Conservation (phyloP, 1,284 basidiomycete species). For the Hemileia vastatrix region DNA sequence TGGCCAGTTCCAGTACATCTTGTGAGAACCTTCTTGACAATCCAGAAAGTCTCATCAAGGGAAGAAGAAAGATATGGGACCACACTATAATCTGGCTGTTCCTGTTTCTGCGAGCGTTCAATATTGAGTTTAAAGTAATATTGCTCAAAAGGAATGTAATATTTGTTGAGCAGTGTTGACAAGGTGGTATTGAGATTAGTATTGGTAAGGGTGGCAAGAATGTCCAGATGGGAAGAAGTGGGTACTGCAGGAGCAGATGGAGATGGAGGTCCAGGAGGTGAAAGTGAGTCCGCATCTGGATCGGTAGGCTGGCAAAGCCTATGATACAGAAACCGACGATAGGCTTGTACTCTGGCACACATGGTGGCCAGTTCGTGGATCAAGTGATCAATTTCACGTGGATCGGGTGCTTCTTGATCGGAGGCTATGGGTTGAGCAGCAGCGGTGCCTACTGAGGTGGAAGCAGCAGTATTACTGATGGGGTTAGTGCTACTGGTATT, state of each 20-base stretch:
- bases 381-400: slow-evolving; percentile 78
- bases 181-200: slow-evolving; percentile 6
- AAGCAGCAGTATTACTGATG: too few species aligned
- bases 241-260: background rate
- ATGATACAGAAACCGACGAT: slow-evolving; percentile 73
- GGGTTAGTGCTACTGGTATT: too few species aligned
- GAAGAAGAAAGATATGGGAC: slow-evolving; percentile 53
- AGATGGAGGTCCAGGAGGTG: background rate
- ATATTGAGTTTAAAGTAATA: slow-evolving; percentile 17
- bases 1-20: slow-evolving; percentile 67
- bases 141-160: slow-evolving; percentile 11
- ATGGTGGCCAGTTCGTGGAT: slow-evolving; percentile 78
- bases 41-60: slow-evolving; percentile 88
- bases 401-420: slow-evolving; percentile 66
- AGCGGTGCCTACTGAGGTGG: slow-evolving; percentile 26
- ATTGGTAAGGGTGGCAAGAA: background rate
- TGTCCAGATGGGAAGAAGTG: background rate
- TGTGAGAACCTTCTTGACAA: slow-evolving; percentile 69
- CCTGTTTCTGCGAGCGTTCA: slow-evolving; percentile 13
- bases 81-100: slow-evolving; percentile 9
- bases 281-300: background rate
- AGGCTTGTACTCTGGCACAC: slow-evolving; percentile 81
- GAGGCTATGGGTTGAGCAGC: slow-evolving; percentile 28
- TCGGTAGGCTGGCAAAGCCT: slow-evolving; percentile 47
- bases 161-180: background rate